Conservation (phyloP, 176 grass and related monocot species). For the Paspalum notatum region DNA sequence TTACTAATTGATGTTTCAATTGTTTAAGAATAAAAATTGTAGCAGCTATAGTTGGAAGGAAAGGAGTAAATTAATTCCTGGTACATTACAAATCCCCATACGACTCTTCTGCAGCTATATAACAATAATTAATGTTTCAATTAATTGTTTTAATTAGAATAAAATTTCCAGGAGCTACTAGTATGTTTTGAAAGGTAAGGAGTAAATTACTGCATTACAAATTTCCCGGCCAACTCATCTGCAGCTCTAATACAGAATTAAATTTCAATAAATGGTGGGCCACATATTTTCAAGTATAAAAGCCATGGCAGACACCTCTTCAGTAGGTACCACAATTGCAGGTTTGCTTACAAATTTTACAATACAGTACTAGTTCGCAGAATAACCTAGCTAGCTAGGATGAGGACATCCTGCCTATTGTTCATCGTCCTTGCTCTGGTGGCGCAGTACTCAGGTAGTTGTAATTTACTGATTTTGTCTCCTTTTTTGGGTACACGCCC, state of each 20-base stretch:
- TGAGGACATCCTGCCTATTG: conserved; percentile 3
- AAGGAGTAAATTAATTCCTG: too few relatives aligned
- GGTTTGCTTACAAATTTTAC: background rate
- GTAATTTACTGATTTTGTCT: background rate
- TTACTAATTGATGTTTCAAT: too few relatives aligned
- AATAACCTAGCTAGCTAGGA: background rate
- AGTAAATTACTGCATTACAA: too few relatives aligned
- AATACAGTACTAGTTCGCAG: background rate
- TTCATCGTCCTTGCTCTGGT: background rate
- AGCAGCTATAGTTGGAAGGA: too few relatives aligned
- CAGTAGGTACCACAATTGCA: background rate
- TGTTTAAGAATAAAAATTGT: too few relatives aligned
- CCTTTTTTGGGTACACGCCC: background rate
- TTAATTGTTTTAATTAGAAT: too few relatives aligned
- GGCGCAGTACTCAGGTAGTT: conserved; percentile 5
- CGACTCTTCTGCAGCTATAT: too few relatives aligned
- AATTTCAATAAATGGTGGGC: background rate
- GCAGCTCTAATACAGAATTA: background rate
- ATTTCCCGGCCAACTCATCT: background rate
- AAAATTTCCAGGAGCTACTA: too few relatives aligned
- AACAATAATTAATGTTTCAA: too few relatives aligned
- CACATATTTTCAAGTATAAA: conserved; percentile 4
- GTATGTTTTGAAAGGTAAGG: too few relatives aligned
- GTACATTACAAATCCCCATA: too few relatives aligned
- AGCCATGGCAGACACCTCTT: background rate